A percentile compares a stretch with the other conserved stretches of the same genome.
Evolutionary conservation across 441 rosid species (phyloP).

Genomic region (Euphorbia corollata): DNA sequence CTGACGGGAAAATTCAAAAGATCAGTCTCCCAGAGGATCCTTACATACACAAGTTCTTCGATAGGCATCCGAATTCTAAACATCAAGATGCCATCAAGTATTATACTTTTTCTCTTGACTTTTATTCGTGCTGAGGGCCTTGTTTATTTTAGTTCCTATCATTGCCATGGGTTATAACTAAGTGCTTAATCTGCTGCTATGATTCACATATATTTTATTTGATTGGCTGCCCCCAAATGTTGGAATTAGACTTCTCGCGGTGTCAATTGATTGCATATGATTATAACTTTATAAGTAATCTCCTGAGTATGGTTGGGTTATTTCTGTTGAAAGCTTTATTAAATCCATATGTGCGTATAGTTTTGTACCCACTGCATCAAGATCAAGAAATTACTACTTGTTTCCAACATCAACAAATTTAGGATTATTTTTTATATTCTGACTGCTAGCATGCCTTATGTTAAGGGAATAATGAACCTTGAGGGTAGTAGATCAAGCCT

Average conservation of each 20-base stretch:
- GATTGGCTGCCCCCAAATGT: not conserved
- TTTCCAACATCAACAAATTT: not conserved
- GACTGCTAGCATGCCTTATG: not conserved
- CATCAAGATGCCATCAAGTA: constrained; percentile 64
- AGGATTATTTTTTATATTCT: not conserved
- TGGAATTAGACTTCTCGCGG: not conserved
- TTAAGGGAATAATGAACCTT: not conserved
- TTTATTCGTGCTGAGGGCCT: not conserved
- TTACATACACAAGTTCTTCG: constrained; percentile 54
- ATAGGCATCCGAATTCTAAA: constrained; percentile 46
- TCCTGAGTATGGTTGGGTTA: not conserved
- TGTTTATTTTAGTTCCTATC: not conserved
- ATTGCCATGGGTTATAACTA: too few species aligned
- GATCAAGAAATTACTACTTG: too few species aligned
- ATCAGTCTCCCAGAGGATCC: constrained; percentile 74
- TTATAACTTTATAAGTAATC: not conserved
- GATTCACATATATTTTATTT: not conserved
- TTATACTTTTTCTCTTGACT: not conserved
- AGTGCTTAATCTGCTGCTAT: not conserved
- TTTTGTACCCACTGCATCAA: too few species aligned
- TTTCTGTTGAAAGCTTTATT: not conserved
- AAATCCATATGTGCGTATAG: not conserved
- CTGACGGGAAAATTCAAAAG: constrained; percentile 52
- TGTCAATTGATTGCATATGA: not conserved
- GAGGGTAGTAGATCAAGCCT: not conserved